phyloP scores from a whole-genome alignment of 2,329 filamentous ascomycete genomes.

The Elsinoe batatas region DNA sequence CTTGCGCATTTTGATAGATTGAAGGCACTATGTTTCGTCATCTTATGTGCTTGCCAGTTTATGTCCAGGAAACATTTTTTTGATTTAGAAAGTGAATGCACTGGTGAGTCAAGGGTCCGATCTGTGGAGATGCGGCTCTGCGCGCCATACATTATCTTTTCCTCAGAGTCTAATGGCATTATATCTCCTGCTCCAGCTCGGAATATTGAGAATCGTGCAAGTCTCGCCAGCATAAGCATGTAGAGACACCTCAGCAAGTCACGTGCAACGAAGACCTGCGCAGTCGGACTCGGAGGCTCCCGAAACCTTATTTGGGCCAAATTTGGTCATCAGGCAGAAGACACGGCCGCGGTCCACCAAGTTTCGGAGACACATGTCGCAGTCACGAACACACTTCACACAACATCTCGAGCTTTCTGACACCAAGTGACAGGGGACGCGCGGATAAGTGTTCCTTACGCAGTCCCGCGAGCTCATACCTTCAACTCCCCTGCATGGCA shows the following conservation, averaged over 20 bases:
- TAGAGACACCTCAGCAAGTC: no score
- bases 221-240: no score
- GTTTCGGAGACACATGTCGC: constrained; percentile 6
- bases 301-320: constrained; percentile 1
- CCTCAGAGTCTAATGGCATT: no score
- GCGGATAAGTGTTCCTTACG: background rate
- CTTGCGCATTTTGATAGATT: constrained; percentile 42
- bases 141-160: no score
- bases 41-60: background rate
- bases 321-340: constrained; percentile 6
- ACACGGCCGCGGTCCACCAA: background rate
- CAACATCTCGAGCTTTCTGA: background rate
- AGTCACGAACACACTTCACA: background rate
- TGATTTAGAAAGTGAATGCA: background rate
- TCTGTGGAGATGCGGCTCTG: background rate
- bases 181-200: no score
- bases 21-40: constrained; percentile 27
- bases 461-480: background rate
- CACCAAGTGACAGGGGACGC: background rate
- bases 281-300: no score
- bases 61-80: background rate
- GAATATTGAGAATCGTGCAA: no score
- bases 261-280: no score
- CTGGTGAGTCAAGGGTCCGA: constrained; percentile 7
- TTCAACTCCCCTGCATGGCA: background rate